These are phyloP conservation scores for Trebouxiophyceae sp. DNA, from an alignment of 163 green algal species.

Conservation along the genomic window DNA sequence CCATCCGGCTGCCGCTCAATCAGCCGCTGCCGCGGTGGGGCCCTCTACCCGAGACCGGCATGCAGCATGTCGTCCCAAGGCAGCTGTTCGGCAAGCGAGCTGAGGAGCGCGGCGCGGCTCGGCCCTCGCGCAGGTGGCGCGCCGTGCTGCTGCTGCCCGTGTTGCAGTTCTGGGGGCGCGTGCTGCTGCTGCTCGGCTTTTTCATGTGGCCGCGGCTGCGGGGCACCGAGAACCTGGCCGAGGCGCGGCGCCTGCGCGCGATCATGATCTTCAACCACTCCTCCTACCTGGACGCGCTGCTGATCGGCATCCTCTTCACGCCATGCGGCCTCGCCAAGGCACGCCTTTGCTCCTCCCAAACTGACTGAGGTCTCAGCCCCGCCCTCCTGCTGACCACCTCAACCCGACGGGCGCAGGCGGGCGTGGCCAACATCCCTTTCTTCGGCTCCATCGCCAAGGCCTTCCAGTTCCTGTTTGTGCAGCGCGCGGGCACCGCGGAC, in stretches of 20 bases:
- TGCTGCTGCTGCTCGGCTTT: constrained; percentile 12
- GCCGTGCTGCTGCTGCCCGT: not conserved
- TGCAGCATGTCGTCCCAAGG: constrained; percentile 4
- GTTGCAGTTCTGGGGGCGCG: constrained; percentile 9
- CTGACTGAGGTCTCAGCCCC: not conserved
- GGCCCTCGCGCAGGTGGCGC: not conserved
- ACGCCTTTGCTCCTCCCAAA: no score
- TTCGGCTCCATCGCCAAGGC: constrained; percentile 16
- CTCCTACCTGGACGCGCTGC: constrained; percentile 21
- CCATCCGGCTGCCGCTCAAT: constrained; percentile 9
- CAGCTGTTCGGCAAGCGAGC: not conserved
- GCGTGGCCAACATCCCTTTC: constrained; percentile 24
- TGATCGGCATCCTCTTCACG: constrained; percentile 16
- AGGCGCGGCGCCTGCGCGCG: constrained; percentile 12
- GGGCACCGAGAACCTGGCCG: constrained; percentile 5
- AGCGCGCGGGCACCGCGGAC: constrained; percentile 12
- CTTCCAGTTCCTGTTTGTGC: constrained; percentile 29
- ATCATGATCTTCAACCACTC: constrained; percentile 27
- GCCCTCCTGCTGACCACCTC: not conserved
- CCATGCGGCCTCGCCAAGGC: constrained; percentile 23
- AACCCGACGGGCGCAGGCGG: not conserved
- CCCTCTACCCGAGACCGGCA: not conserved
- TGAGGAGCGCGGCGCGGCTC: not conserved
- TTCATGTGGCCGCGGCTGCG: constrained; percentile 9
- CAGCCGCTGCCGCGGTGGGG: constrained; percentile 12